Conservation (phyloP, 2,329 filamentous ascomycete genomes). For the Aureobasidium namibiae region DNA sequence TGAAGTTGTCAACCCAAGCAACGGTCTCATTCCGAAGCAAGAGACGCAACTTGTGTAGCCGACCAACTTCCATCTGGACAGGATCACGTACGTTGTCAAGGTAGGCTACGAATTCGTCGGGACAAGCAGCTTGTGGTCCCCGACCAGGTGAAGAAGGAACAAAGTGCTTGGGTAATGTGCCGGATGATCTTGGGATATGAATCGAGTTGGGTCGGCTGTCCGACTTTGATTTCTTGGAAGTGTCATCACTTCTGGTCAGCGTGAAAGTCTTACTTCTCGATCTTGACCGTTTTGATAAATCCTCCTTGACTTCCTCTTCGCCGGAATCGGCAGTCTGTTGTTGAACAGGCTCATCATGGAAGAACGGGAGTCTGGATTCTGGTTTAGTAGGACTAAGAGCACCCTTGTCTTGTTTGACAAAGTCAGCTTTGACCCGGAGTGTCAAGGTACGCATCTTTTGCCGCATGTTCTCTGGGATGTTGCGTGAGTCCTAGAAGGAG, state of each 20-base stretch:
- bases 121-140: conserved; percentile 62
- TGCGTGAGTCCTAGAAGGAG: conserved; percentile 57
- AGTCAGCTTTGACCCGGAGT: conserved; percentile 87
- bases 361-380: conserved; percentile 5
- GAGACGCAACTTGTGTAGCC: conserved; percentile 84
- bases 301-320: conserved; percentile 17
- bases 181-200: conserved; percentile 45
- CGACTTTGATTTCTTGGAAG: conserved; percentile 69
- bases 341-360: conserved; percentile 6
- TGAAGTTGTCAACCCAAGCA: conserved; percentile 88
- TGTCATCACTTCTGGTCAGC: conserved; percentile 59
- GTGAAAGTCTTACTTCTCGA: conserved; percentile 72
- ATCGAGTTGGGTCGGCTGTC: conserved; percentile 51
- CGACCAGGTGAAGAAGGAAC: conserved; percentile 21
- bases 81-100: conserved; percentile 73
- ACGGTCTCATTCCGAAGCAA: conserved; percentile 91
- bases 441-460: conserved; percentile 91
- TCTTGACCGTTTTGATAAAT: conserved; percentile 27
- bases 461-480: conserved; percentile 87
- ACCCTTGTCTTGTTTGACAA: conserved; percentile 75
- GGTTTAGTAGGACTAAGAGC: conserved; percentile 15
- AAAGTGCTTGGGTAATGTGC: conserved; percentile 17
- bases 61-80: conserved; percentile 81
- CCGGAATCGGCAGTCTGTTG: not conserved
- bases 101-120: conserved; percentile 80